Evolutionary conservation across 768 basidiomycete species (phyloP).

Genomic region (Boletus rex-veris): DNA sequence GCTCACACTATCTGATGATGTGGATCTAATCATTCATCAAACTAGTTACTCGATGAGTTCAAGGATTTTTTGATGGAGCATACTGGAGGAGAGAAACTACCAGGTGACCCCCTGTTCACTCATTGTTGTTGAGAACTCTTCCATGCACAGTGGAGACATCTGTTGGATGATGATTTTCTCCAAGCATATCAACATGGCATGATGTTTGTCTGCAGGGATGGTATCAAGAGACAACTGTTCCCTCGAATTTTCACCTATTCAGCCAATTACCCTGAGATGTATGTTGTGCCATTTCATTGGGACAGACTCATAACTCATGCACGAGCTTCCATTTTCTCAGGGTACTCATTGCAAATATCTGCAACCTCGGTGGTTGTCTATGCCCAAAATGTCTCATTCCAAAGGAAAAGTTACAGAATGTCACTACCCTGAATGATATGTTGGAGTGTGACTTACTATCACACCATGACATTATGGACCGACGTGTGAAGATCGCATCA

Average conservation of each 20-base stretch:
- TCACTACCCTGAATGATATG: not conserved
- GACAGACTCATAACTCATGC: too few species aligned
- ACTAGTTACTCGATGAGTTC: not conserved
- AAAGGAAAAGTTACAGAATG: not conserved
- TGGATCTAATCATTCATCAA: too few species aligned
- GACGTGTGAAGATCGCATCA: not conserved
- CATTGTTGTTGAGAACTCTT: not conserved
- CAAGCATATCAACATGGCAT: not conserved
- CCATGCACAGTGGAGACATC: not conserved
- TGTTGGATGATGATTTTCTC: not conserved
- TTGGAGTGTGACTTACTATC: not conserved
- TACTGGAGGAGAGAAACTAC: not conserved
- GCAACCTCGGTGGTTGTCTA: not conserved
- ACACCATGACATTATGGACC: not conserved
- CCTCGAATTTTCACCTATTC: not conserved
- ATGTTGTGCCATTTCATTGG: not conserved
- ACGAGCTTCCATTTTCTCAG: not conserved
- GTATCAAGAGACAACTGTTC: not conserved
- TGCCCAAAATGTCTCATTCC: not conserved
- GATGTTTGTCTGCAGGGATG: not conserved
- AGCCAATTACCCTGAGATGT: not conserved
- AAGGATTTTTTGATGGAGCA: not conserved
- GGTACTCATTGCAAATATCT: not conserved
- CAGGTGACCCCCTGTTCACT: not conserved
- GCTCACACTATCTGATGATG: too few species aligned